Evolutionary conservation across 306 rosid species (phyloP).

Genomic region (Castanea crenata): DNA sequence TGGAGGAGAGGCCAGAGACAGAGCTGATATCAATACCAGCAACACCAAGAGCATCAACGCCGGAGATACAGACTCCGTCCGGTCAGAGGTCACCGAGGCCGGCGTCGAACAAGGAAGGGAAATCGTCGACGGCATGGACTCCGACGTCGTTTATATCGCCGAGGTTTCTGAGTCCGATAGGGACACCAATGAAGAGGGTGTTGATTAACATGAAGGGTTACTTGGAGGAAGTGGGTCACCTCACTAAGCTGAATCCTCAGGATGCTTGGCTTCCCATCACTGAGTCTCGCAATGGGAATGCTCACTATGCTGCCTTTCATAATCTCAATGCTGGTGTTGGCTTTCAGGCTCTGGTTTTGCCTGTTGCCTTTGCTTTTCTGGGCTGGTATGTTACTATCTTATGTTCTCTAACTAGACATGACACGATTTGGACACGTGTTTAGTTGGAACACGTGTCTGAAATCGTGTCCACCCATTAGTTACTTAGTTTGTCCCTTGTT

Average conservation of each 20-base stretch:
- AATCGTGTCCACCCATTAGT: no score
- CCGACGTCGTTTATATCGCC: constrained; percentile 96
- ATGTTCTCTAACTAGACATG: no score
- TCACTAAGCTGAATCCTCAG: constrained; percentile 95
- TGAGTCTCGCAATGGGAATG: constrained; percentile 93
- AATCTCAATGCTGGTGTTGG: constrained; percentile 99
- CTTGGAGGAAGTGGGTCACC: constrained; percentile 93
- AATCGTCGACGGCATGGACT: constrained; percentile 91
- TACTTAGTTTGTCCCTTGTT: no score
- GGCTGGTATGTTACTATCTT: constrained; percentile 62
- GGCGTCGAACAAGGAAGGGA: constrained; percentile 65
- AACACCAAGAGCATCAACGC: constrained; percentile 88
- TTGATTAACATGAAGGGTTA: constrained; percentile 91
- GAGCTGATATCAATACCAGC: constrained; percentile 97
- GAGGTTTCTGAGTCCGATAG: constrained; percentile 95
- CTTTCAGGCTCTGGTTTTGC: constrained; percentile 87
- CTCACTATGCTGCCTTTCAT: constrained; percentile 96
- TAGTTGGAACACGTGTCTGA: no score
- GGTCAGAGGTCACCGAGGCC: constrained; percentile 92
- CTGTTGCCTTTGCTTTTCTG: constrained; percentile 91
- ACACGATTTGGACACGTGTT: no score
- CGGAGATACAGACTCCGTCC: constrained; percentile 84
- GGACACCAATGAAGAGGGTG: constrained; percentile 97
- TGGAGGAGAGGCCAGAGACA: constrained; percentile 97
- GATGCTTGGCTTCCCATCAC: constrained; percentile 99